Conservation (phyloP, 257 asterid genomes). For the Solanum sejunctum region DNA sequence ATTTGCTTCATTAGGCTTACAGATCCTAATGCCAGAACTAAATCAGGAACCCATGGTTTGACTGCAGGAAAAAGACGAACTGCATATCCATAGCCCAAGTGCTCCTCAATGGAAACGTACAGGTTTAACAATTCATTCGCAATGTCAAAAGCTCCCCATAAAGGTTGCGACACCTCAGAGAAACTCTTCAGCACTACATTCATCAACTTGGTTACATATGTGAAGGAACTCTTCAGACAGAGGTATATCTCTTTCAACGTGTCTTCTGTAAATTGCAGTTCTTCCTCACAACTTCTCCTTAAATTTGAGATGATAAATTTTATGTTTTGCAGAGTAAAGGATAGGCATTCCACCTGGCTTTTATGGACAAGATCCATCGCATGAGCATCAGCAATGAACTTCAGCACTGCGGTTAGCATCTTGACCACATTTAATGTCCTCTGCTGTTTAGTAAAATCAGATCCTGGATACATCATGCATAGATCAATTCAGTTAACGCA, state of each 20-base stretch:
- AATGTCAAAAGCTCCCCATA: conserved; percentile 26
- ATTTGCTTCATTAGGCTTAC: conserved; percentile 30
- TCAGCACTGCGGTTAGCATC: conserved; percentile 55
- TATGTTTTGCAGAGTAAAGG: conserved; percentile 30
- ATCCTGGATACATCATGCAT: conserved; percentile 19
- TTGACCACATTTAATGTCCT: conserved; percentile 32
- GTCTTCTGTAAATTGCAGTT: conserved; percentile 37
- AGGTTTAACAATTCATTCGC: conserved; percentile 50
- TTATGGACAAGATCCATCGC: conserved; percentile 28
- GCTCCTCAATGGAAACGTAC: conserved; percentile 52
- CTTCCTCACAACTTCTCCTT: conserved; percentile 22
- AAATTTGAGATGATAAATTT: conserved; percentile 38
- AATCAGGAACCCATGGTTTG: conserved; percentile 78
- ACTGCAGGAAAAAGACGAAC: conserved; percentile 38
- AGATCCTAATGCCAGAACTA: conserved; percentile 66
- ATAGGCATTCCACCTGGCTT: conserved; percentile 42
- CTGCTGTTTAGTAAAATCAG: conserved; percentile 8
- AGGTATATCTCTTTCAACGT: conserved; percentile 28
- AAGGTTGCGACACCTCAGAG: conserved; percentile 24
- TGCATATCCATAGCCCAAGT: conserved; percentile 49
- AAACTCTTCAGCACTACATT: conserved; percentile 33
- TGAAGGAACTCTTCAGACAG: conserved; percentile 65
- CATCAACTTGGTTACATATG: conserved; percentile 76
- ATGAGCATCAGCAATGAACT: conserved; percentile 65
- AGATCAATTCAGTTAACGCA: neutral